Percentiles rank a stretch among this genome's conserved stretches.
phyloP scores from a whole-genome alignment of 345 rosid genomes.

The Syzygium aqueum region DNA sequence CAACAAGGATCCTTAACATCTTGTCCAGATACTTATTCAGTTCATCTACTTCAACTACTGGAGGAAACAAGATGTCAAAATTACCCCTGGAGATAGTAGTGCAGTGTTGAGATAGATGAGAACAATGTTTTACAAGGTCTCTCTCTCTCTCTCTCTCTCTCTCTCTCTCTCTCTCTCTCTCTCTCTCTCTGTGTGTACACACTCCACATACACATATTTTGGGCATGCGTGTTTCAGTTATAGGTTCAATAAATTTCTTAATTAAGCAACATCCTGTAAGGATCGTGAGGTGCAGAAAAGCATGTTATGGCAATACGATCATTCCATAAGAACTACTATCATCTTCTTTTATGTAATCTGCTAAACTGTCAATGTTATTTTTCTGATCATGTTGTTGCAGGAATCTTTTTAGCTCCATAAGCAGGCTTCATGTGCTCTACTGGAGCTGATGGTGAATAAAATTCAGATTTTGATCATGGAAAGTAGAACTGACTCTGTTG shows the following conservation, averaged over 20 bases:
- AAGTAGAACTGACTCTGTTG: neutral
- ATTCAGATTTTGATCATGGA: neutral
- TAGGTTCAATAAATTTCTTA: neutral
- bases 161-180: neutral
- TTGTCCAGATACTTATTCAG: constrained; percentile 57
- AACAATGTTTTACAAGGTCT: neutral
- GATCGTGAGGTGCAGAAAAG: neutral
- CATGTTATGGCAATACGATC: neutral
- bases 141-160: neutral
- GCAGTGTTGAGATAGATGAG: neutral
- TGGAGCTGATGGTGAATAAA: neutral
- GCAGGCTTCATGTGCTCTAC: neutral
- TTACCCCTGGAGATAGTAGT: neutral
- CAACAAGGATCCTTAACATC: constrained; percentile 7
- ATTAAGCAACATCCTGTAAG: neutral
- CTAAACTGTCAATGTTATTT: neutral
- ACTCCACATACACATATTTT: neutral
- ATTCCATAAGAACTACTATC: neutral
- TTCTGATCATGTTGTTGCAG: neutral
- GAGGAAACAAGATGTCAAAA: constrained; percentile 1
- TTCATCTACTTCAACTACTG: constrained; percentile 43
- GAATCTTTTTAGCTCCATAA: neutral
- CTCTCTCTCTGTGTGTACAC: no score
- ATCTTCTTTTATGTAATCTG: neutral
- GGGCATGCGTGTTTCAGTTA: neutral